A percentile compares a stretch with the other conserved stretches of the same genome.
phyloP scores from a whole-genome alignment of 208 protist genomes.

The Phytomonas francai region DNA sequence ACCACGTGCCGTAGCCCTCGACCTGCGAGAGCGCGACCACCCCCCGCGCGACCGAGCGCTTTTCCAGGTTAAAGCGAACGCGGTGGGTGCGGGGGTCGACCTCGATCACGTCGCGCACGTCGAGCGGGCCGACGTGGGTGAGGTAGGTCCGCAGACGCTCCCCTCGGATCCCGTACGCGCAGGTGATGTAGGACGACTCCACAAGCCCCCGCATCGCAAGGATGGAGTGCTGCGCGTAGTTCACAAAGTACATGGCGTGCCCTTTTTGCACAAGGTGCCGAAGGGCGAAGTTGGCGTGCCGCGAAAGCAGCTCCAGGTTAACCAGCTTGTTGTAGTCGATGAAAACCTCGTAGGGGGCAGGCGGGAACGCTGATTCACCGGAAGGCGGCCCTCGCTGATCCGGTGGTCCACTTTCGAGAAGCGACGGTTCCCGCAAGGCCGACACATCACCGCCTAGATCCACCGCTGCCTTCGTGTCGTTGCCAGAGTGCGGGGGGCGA shows the following conservation, averaged over 20 bases:
- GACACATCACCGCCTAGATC: background rate
- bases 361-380: too few species aligned
- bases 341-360: slow-evolving; percentile 22
- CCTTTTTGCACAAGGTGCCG: slow-evolving; percentile 83
- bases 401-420: background rate
- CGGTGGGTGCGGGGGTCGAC: slow-evolving; percentile 22
- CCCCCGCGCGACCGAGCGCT: slow-evolving; percentile 39
- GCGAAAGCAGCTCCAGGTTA: slow-evolving; percentile 59
- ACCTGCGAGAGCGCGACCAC: slow-evolving; percentile 77
- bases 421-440: background rate
- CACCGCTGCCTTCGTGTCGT: background rate
- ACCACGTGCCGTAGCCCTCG: slow-evolving; percentile 81
- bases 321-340: slow-evolving; percentile 80
- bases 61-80: slow-evolving; percentile 48
- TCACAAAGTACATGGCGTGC: slow-evolving; percentile 77
- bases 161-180: slow-evolving; percentile 60
- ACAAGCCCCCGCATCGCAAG: slow-evolving; percentile 65
- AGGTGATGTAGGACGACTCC: slow-evolving; percentile 80
- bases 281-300: slow-evolving; percentile 76
- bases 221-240: slow-evolving; percentile 70
- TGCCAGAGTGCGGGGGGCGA: background rate
- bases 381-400: too few species aligned
- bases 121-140: slow-evolving; percentile 66
- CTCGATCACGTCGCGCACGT: slow-evolving; percentile 59
- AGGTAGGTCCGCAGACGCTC: slow-evolving; percentile 81